These are phyloP conservation scores for Mitosporidium daphniae DNA, from an alignment of 371 early-diverging fungal genomes.

Conservation along the genomic window DNA sequence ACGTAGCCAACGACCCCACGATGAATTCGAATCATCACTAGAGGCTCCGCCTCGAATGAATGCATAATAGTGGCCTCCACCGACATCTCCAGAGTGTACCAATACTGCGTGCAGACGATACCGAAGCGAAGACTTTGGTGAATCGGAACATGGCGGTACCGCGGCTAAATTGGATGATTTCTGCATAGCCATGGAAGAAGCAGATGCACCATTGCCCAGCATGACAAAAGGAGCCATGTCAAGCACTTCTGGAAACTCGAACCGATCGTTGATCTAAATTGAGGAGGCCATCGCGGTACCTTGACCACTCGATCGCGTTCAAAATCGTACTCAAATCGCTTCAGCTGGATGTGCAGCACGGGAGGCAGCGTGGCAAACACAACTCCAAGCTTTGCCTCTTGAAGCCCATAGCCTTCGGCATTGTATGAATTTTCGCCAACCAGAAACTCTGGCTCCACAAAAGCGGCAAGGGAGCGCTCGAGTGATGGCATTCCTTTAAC, in stretches of 20 bases:
- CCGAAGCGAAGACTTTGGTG: neutral
- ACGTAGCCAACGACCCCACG: constrained; percentile 14
- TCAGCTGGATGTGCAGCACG: constrained; percentile 78
- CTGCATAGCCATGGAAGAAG: too few species aligned
- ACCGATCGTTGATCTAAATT: constrained; percentile 64
- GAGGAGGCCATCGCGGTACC: constrained; percentile 8
- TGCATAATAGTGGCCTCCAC: constrained; percentile 89
- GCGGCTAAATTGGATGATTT: too few species aligned
- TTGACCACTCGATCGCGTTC: constrained; percentile 60
- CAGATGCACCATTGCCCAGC: too few species aligned
- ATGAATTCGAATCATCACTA: constrained; percentile 14
- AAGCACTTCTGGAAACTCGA: constrained; percentile 60
- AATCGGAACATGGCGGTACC: too few species aligned
- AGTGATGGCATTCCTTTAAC: constrained; percentile 60
- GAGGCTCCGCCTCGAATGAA: constrained; percentile 26
- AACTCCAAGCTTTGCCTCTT: constrained; percentile 77
- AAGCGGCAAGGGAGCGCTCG: constrained; percentile 53
- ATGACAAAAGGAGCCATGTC: too few species aligned
- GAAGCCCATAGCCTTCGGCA: constrained; percentile 75
- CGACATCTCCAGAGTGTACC: constrained; percentile 75
- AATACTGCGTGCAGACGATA: constrained; percentile 24
- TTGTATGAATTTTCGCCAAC: constrained; percentile 89
- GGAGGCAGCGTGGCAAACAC: constrained; percentile 71
- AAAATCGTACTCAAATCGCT: constrained; percentile 86
- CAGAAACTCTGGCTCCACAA: constrained; percentile 45